Evolutionary conservation across 371 early-diverging fungal species (phyloP), one percentile per base, ranked within the genome.

Genomic region (Circinella umbellata): DNA sequence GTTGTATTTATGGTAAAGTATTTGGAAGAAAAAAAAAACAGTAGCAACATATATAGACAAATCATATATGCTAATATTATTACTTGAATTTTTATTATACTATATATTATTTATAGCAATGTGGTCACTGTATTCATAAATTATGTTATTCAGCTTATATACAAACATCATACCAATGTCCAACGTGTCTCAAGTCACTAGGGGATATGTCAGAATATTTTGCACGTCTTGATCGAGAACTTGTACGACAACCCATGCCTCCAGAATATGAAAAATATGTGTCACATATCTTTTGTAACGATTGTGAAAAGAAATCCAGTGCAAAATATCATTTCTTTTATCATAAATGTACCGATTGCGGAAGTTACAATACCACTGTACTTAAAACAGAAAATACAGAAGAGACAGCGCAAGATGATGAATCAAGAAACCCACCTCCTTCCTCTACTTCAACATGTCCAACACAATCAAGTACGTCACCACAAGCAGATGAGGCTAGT

Each of bases 111-210:
- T 36, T 15, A 9, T 78, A 95, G 91, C 91, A 91, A 4, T 99
- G 99, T 79, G 95, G 97, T 7, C 99, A 99, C 80, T 89, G 95
- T 71, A 96, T 99, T 55, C 99, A 99, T 81, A 84, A 90, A 74
- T 84, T 88, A 68, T 96, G 99, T 69, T 91, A 94, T 72, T 81
- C 89, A 18, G 90, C 92, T 53, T 93, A 96, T 74, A 87, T 95
- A 57, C 89, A 92, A 73, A 91, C 91, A 4, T 93, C 94, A 1
- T 98, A 97, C 74, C 96, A 96, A 69, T 99, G 99, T 74, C 99
- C 99, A 0, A 93, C 96, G 1, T 99, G 99, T 76, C 89, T 91
- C 68, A 97, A 97, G 74, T 94, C 98, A 10, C 79, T 98, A 7
- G 94, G 93, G 51, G 91, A 98, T 73, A 96, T 95, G 91, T 81